Evolutionary conservation across 163 green algal species (phyloP), one percentile per base, ranked within the genome.

Genomic region (Scenedesmus sp.): DNA sequence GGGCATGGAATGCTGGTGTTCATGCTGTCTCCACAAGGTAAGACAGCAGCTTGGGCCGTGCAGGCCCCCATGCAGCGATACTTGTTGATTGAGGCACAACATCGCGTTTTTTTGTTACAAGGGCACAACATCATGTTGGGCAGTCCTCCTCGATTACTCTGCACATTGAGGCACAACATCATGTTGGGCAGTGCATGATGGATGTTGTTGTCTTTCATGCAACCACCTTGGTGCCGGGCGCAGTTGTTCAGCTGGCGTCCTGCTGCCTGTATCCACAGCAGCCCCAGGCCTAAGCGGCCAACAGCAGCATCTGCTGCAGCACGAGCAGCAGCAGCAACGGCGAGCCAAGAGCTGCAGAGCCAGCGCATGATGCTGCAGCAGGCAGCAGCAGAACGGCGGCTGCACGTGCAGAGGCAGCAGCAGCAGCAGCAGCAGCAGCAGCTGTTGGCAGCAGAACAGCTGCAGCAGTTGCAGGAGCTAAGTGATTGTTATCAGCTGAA

Each of bases 351-450:
- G 79, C 42, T 42, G 22, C 42, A 59, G 30, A 76, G 65, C 9
- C 65, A 76, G 65, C 65, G 65, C 30, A 35, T 61, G 79, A 84
- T 56, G 79, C 79, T 59, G 37, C 79, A 84, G 65, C 30, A 76
- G 65, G 65, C 65, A 76, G 65, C 65, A 18, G 65, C 65, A 37
- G 65, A 26, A 40, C 65, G 65, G 65, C 65, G 65, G 6, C 65
- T 76, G 65, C 65, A 76, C 30, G 65, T 2, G 65, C 65, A 76
- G 30, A 15, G 65, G 65, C 65, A 76, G 65, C 65, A 76, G 42
- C 13, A 84, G 44, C 22, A 26, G 78, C 43, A 49, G 49, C 26
- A 44, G 30, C 72, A 81, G 72, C 72, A 81, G 44, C 22, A 26
- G 78, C 43, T 33, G 49, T 10, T 68, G 81, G 7, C 13, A 85